Evolutionary conservation across 768 basidiomycete genomes (phyloP), one percentile per base, ranked within the genome.

Genomic region (Leccinum subtestaceum): DNA sequence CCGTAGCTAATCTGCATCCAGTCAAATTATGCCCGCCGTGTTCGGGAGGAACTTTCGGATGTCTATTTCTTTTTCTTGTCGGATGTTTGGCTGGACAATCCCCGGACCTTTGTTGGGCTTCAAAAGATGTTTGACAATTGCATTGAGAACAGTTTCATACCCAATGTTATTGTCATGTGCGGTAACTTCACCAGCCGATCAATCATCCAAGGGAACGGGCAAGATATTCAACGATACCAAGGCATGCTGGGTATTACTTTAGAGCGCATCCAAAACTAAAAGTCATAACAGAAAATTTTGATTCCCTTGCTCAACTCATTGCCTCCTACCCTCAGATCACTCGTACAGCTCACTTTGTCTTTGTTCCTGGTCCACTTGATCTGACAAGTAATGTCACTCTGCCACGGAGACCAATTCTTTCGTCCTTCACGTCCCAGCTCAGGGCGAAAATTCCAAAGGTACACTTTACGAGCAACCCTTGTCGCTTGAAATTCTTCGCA

Each of bases 291-390:
- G 94, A 94, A 61, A 88, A 87, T 63, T 98, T 99, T 70, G 90
- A 93, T 66, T 80, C 84, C 0, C 77, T 99, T 25, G 93, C 89
- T 5, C 91, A 94, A 63, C 79, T 98, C 32, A 88, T 99, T 59
- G 78, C 86, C 5, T 82, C 86, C 6, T 97, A 94, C 67, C 89
- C 93, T 2, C 71, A 80, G 48, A 87, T 98, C 53, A 84, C 86
- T 21, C 82, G 86, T 6, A 76, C 76, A 47, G 94, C 95, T 1
- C 93, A 95, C 70, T 97, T 98, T 72, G 84, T 98, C 55, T 85
- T 99, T 63, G 88, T 98, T 21, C 97, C 97, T 5, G 97, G 97
- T 6, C 97, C 97, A 2, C 77, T 91, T 53, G 97, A 99, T 75
- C 82, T 96, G 25, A 87, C 89, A 2, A 78, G 90, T 56, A 93